phyloP scores from a whole-genome alignment of 108 stramenopile genomes.

The Skeletonema potamos region DNA sequence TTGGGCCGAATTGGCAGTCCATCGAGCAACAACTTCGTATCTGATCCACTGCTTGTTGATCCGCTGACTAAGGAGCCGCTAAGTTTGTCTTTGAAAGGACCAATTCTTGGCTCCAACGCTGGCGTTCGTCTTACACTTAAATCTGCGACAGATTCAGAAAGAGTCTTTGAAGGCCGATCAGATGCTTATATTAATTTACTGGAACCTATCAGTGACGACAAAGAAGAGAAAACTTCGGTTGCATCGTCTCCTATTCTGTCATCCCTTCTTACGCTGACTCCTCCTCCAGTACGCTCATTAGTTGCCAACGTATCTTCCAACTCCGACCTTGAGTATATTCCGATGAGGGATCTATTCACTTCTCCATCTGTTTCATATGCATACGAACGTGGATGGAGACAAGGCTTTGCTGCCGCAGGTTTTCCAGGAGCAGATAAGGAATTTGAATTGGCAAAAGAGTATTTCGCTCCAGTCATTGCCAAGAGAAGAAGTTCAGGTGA shows the following conservation, averaged over 20 bases:
- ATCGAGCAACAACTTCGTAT: neutral
- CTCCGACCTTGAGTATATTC: conserved; percentile 55
- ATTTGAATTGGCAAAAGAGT: conserved; percentile 77
- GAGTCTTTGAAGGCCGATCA: conserved; percentile 50
- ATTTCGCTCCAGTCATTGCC: conserved; percentile 70
- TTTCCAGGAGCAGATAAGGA: conserved; percentile 93
- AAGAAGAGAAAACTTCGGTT: conserved; percentile 14
- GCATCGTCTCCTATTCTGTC: conserved; percentile 29
- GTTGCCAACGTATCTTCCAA: conserved; percentile 43
- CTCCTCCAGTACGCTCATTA: conserved; percentile 66
- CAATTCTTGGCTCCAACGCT: conserved; percentile 44
- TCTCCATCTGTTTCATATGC: conserved; percentile 85
- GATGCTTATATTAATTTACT: conserved; percentile 70
- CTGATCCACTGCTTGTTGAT: conserved; percentile 72
- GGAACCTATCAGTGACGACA: conserved; percentile 38
- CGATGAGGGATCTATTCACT: conserved; percentile 89
- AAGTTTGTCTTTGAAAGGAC: conserved; percentile 30
- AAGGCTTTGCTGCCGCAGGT: conserved; percentile 86
- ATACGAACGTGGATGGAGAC: conserved; percentile 95
- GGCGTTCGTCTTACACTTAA: conserved; percentile 39
- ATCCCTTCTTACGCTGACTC: conserved; percentile 52
- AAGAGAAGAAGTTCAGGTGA: conserved; percentile 1
- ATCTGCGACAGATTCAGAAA: conserved; percentile 45
- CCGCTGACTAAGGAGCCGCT: conserved; percentile 76
- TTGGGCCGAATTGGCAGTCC: conserved; percentile 30